Evolutionary conservation across 768 basidiomycete genomes (phyloP).

Genomic region (Termitomyces titanicus): DNA sequence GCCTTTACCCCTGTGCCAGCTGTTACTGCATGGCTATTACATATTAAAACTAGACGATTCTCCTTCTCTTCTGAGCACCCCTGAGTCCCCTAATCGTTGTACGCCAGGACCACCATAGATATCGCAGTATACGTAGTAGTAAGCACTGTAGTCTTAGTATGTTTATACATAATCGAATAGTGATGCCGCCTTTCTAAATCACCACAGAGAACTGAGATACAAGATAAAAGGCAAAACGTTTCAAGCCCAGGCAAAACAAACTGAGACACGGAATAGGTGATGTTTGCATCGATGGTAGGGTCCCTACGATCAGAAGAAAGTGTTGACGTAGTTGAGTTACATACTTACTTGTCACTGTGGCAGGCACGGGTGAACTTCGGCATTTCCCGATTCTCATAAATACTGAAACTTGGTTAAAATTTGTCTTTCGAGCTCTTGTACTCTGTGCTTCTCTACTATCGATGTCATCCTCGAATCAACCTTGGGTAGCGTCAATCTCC

Average conservation of each 20-base stretch:
- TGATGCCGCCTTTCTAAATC: not conserved
- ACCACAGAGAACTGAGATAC: not conserved
- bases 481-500: too few relatives aligned
- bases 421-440: too few relatives aligned
- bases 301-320: not conserved
- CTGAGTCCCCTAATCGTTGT: not conserved
- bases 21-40: not conserved
- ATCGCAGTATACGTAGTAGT: not conserved
- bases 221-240: not conserved
- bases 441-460: too few relatives aligned
- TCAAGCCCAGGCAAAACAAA: not conserved
- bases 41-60: not conserved
- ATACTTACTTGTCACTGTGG: too few relatives aligned
- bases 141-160: not conserved
- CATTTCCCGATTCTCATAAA: not conserved
- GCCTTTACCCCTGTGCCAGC: not conserved
- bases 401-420: too few relatives aligned
- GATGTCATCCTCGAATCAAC: too few relatives aligned
- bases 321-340: not conserved
- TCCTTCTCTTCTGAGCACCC: not conserved
- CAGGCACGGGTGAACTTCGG: not conserved
- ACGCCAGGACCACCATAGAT: not conserved
- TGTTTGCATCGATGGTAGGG: too few relatives aligned
- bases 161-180: not conserved
- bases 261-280: not conserved